Evolutionary conservation across 352 stramenopile genomes (phyloP).

Genomic region (Labyrinthula sp.): DNA sequence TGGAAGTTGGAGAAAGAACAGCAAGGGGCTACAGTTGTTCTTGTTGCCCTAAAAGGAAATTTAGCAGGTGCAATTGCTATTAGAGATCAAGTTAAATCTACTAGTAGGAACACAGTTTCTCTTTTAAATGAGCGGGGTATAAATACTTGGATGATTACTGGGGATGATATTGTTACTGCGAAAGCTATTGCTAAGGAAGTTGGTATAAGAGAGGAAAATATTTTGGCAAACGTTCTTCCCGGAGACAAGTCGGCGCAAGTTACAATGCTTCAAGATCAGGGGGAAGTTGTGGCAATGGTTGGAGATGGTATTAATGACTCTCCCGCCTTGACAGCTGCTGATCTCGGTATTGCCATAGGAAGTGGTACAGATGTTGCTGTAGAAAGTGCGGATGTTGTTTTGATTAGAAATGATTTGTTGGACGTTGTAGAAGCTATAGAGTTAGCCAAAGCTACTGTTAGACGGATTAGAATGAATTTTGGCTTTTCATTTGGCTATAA

Average conservation of each 20-base stretch:
- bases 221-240: conserved; percentile 68
- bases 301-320: conserved; percentile 93
- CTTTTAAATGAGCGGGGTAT: conserved; percentile 56
- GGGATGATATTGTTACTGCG: conserved; percentile 66
- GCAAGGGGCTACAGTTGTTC: conserved; percentile 51
- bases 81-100: conserved; percentile 49
- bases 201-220: conserved; percentile 48
- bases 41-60: conserved; percentile 57
- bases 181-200: conserved; percentile 56
- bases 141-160: conserved; percentile 74
- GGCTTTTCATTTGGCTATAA: conserved; percentile 94
- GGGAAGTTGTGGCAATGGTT: conserved; percentile 69
- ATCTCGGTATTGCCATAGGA: conserved; percentile 84
- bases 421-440: conserved; percentile 86
- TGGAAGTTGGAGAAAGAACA: conserved; percentile 14
- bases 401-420: conserved; percentile 47
- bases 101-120: conserved; percentile 51
- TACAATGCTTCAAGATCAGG: conserved; percentile 50
- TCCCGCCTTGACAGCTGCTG: conserved; percentile 39
- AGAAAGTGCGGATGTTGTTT: conserved; percentile 79
- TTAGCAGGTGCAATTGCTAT: conserved; percentile 49
- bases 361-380: conserved; percentile 85
- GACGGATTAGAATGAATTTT: conserved; percentile 86
- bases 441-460: conserved; percentile 79
- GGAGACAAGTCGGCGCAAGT: conserved; percentile 67